Evolutionary conservation across 352 stramenopile genomes (phyloP), one percentile per base, ranked within the genome.

Genomic region (Globisporangium spinosum): DNA sequence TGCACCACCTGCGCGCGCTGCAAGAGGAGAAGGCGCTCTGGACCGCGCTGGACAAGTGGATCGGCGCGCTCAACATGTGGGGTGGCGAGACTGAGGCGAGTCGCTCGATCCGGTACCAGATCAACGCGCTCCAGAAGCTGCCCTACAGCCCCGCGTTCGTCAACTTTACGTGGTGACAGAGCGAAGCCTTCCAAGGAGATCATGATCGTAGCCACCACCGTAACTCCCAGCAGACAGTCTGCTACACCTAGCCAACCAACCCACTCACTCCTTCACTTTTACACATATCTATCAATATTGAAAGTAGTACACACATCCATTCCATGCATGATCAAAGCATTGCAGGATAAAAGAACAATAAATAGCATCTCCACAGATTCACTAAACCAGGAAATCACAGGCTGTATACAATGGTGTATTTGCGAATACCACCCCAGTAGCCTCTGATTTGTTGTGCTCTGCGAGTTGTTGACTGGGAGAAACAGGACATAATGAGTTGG

Each of bases 101-200:
- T 23, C 56, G 58, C 22, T 56, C 55, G 29, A 70, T 65, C n/a
- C 55, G 56, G 22, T 57, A 58, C 40, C 64, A 70, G 56, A 57
- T 70, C 64, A 65, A 65, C 23, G 27, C 56, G 56, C 45, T 70
- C 7, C 29, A 22, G 20, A 45, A 29, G 23, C 62, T 62, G 29
- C 29, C 22, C 8, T 13, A 35, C 15, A 55, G 35, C 25, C 62
- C 51, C 47, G 40, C 34, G 1, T 68, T 68, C 38, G 27, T 15
- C 25, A 40, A 29, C 34, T 62, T 68, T 40, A 54, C 13, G 25
- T 68, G 62, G 62, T 67, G 43, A 51, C 35, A 43, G 20, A 34
- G 10, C 15, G 51, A 56, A 32, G 22, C 7, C 3, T 5, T 15
- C 5, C 23, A 23, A 34, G 15, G 43, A 51, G 43, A 6, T 34